Percentiles rank a stretch among this genome's conserved stretches.
These are phyloP conservation scores for Cryphonectria radicalis DNA, from an alignment of 2,329 filamentous ascomycete species.

Conservation along the genomic window DNA sequence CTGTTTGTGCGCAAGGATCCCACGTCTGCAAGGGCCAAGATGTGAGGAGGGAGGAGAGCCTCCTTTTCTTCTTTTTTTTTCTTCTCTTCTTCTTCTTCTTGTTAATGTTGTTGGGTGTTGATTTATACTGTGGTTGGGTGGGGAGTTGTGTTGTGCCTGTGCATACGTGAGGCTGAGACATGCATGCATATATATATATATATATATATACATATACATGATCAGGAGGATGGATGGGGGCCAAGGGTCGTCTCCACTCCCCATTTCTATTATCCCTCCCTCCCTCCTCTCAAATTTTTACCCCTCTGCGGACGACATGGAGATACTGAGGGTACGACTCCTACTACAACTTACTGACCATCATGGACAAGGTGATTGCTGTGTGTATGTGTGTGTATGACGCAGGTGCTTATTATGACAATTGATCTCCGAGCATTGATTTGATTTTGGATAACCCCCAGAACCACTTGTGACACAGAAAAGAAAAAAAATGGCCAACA, in stretches of 20 bases:
- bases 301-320: no score
- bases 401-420: no score
- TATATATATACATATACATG: no score
- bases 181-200: not conserved
- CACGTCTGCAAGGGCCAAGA: not conserved
- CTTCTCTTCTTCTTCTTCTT: not conserved
- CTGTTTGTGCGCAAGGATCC: slow-evolving; percentile 11
- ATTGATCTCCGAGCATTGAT: not conserved
- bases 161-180: not conserved
- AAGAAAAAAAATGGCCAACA: not conserved
- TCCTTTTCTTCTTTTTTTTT: not conserved
- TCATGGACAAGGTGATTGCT: not conserved
- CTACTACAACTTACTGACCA: not conserved
- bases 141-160: not conserved
- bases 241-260: not conserved
- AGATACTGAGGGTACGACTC: no score
- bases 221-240: not conserved
- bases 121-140: no score
- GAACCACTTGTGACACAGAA: not conserved
- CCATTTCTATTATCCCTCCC: not conserved
- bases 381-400: no score
- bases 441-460: not conserved
- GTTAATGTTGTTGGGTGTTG: not conserved
- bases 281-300: not conserved
- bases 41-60: not conserved